A percentile compares a stretch with the other conserved stretches of the same genome.
phyloP scores from a whole-genome alignment of 306 rosid species.

The Ormosia semicastrata region DNA sequence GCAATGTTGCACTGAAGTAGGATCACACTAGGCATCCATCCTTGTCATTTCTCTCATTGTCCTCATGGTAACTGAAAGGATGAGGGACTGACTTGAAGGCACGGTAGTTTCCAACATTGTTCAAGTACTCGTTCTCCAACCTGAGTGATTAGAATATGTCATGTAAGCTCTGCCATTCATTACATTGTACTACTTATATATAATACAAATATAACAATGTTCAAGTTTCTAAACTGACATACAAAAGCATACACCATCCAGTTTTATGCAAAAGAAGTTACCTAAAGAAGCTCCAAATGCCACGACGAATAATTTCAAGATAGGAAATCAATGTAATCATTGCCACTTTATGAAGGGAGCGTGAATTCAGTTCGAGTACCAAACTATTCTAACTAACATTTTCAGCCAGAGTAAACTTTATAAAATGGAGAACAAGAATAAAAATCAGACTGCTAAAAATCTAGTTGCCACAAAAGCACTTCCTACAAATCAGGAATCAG shows the following conservation, averaged over 20 bases:
- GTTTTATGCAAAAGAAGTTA: slow-evolving; percentile 9
- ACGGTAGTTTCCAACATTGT: slow-evolving; percentile 70
- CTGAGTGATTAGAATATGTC: slow-evolving; percentile 27
- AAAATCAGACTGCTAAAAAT: not conserved
- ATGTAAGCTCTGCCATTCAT: not conserved
- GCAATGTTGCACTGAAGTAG: not conserved
- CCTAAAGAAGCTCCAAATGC: slow-evolving; percentile 86
- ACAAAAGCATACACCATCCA: not conserved
- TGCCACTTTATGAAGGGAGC: slow-evolving; percentile 43
- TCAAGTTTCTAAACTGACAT: not conserved
- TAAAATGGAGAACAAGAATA: not conserved
- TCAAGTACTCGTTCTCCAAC: slow-evolving; percentile 75
- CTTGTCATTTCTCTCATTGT: slow-evolving; percentile 29
- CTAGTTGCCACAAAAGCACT: not conserved
- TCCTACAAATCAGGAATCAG: not conserved
- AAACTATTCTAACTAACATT: no score
- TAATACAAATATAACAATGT: not conserved
- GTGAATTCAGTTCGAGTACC: slow-evolving; percentile 54
- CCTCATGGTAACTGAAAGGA: slow-evolving; percentile 54
- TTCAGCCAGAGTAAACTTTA: not conserved
- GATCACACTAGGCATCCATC: slow-evolving; percentile 35
- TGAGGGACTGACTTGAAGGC: slow-evolving; percentile 69
- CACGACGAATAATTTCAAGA: slow-evolving; percentile 68
- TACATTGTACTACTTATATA: not conserved
- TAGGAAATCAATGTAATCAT: slow-evolving; percentile 41